These are phyloP conservation scores for Aspergillus bombycis DNA, from an alignment of 2,329 filamentous ascomycete species.

Conservation along the genomic window DNA sequence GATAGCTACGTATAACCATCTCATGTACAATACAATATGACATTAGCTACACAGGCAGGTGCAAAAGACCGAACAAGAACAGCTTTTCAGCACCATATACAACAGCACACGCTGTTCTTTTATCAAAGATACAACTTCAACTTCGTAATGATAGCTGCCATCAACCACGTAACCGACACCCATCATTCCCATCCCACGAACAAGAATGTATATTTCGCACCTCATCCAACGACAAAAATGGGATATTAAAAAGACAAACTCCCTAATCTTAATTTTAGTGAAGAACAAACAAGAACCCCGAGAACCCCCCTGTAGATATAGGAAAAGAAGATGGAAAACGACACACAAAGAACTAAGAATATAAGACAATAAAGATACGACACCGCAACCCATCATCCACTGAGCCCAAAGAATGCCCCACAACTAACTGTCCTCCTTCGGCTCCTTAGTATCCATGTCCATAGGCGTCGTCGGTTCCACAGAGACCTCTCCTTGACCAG, in stretches of 20 bases:
- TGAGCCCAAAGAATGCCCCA: constrained; percentile 7
- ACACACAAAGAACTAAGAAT: constrained; percentile 9
- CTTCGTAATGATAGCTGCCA: neutral
- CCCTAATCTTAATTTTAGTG: constrained; percentile 1
- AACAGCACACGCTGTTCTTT: neutral
- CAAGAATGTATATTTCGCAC: neutral
- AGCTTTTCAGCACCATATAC: neutral
- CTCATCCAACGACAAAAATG: constrained; percentile 1
- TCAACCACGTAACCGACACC: neutral
- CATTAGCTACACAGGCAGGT: neutral
- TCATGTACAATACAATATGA: constrained; percentile 11
- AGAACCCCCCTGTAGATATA: constrained; percentile 7
- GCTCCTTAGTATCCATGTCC: constrained; percentile 42
- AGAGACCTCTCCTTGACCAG: constrained; percentile 16
- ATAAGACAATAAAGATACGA: constrained; percentile 2
- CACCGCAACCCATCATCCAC: neutral
- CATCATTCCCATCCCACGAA: neutral
- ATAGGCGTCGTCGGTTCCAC: constrained; percentile 37
- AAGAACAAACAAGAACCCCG: constrained; percentile 4
- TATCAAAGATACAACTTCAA: neutral
- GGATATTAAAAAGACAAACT: constrained; percentile 12
- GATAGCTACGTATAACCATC: neutral
- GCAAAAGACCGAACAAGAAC: neutral
- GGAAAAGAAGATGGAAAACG: constrained; percentile 8
- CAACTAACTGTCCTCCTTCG: constrained; percentile 35